Percentiles rank a stretch among this genome's conserved stretches.
Conservation (phyloP, 495 filamentous ascomycete genomes). For the Astrocystis sublimbata region DNA sequence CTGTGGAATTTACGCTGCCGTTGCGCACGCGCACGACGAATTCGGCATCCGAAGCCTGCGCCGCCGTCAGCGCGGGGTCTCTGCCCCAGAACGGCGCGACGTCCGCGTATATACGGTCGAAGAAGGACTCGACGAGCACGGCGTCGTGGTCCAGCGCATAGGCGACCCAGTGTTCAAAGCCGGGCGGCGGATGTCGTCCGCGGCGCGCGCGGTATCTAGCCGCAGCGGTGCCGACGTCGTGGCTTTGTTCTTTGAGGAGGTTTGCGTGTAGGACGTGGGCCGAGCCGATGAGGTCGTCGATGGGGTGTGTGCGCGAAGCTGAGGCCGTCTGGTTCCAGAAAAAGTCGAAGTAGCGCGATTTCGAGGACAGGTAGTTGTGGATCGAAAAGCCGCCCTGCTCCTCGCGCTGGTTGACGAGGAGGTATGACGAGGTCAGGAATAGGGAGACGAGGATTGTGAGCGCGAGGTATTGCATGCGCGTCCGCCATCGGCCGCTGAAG, state of each 20-base stretch:
- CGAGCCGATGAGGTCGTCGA: conserved; percentile 42
- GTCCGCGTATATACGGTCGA: conserved; percentile 67
- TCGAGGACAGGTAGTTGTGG: conserved; percentile 11
- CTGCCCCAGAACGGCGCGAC: conserved; percentile 65
- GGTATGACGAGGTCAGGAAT: conserved; percentile 21
- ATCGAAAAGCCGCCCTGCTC: conserved; percentile 28
- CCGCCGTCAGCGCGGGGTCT: conserved; percentile 44
- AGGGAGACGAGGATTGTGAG: conserved; percentile 26
- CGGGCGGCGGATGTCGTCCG: conserved; percentile 70
- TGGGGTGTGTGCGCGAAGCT: conserved; percentile 39
- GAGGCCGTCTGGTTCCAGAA: conserved; percentile 25
- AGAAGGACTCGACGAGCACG: conserved; percentile 65
- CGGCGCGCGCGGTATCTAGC: conserved; percentile 57
- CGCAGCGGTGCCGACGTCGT: conserved; percentile 54
- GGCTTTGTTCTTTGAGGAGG: conserved; percentile 41
- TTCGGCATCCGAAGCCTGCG: conserved; percentile 27
- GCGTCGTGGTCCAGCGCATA: conserved; percentile 57
- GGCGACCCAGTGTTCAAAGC: conserved; percentile 65
- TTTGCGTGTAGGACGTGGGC: conserved; percentile 38
- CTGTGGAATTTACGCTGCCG: conserved; percentile 46
- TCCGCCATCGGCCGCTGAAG: conserved; percentile 21
- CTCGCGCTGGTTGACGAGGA: conserved; percentile 27
- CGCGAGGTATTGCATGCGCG: conserved; percentile 24
- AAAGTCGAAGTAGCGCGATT: conserved; percentile 30
- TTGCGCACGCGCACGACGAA: conserved; percentile 54